A percentile compares a stretch with the other conserved stretches of the same genome.
phyloP scores from a whole-genome alignment of 2,329 filamentous ascomycete species.

The Fusarium begoniae region DNA sequence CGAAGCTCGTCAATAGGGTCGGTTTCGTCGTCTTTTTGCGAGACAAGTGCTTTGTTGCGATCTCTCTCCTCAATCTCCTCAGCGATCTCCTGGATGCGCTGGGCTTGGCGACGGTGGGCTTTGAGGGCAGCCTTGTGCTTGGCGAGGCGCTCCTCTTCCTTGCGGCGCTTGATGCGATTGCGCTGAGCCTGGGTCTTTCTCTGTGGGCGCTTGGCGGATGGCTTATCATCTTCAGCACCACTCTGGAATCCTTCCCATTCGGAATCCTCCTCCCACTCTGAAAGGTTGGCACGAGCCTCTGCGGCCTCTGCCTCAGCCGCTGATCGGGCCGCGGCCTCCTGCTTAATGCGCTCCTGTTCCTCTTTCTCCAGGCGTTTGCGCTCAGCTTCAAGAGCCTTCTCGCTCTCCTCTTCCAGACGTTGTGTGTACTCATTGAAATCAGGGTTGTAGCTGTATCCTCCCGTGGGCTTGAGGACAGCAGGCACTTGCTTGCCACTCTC shows the following conservation, averaged over 20 bases:
- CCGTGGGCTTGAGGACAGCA: constrained; percentile 80
- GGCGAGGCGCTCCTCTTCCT: constrained; percentile 81
- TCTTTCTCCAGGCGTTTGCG: constrained; percentile 74
- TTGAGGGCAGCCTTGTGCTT: constrained; percentile 82
- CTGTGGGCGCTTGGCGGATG: constrained; percentile 73
- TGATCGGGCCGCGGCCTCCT: constrained; percentile 74
- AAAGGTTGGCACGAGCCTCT: constrained; percentile 70
- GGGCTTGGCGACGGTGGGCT: constrained; percentile 75
- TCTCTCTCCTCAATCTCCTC: constrained; percentile 70
- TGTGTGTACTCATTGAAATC: constrained; percentile 85
- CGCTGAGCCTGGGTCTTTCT: constrained; percentile 87
- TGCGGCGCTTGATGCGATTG: constrained; percentile 88
- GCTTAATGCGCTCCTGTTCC: constrained; percentile 71
- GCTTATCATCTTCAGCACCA: constrained; percentile 74
- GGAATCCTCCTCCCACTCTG: constrained; percentile 85
- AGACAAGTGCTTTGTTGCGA: constrained; percentile 54
- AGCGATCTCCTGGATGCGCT: constrained; percentile 76
- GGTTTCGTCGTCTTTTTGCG: constrained; percentile 49
- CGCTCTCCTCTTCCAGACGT: constrained; percentile 77
- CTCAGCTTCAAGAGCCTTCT: constrained; percentile 82
- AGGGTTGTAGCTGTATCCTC: constrained; percentile 93
- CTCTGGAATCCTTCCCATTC: constrained; percentile 93
- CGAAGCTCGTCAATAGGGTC: constrained; percentile 67
- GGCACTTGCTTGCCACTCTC: constrained; percentile 82
- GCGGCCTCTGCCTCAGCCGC: constrained; percentile 80